Base-by-base conservation (phyloP, 2,329 filamentous ascomycete species). In the Alternaria atra region DNA sequence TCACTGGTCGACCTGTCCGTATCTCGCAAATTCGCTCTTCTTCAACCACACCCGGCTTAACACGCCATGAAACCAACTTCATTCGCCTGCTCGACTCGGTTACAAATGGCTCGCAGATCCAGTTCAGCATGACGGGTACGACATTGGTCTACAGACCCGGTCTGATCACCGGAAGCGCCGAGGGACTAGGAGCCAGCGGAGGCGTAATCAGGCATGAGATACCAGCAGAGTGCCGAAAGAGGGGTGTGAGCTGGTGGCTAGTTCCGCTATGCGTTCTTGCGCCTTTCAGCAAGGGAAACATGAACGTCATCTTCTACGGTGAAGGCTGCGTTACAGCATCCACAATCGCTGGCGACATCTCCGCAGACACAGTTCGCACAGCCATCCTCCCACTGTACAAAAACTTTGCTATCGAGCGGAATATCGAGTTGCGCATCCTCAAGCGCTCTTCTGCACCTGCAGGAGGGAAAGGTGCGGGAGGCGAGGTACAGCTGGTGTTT, bases 121-220 rank as follows among this genome's bases (percentile, higher is more conserved):
- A 97, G 74, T 97, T 99, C 70, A 97, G 93, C 10, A 95, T 97
- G 82, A 97, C 93, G 1, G 95, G 95, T 76, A 98, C 95, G 0
- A 94, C 93, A 1, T 87, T 99, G 57, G 90, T 94, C 37, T 99
- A 96, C 81, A 91, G 92, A 67, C 95, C 95, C 0, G 95, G 95
- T 35, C 84, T 99, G 40, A 96, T 99, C 73, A 95, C 93, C 0
- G 95, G 95, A 63, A 91, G 90, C 47, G 88, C 91, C 25, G 85
- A 91, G 20, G 93, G 92, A 17, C 86, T 90, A 51, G 92, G 92
- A 71, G 90, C 91, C 37, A 84, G 86, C 47, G 86, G 78, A 60
- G 91, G 94, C 70, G 87, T 97, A 39, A 88, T 98, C 72, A 87
- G 89, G 73, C 94, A 97, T 82, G 88, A 89, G 67, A 82, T 98